Evolutionary conservation across 2,329 filamentous ascomycete species (phyloP).

Genomic region (Colletotrichum spaethianum): DNA sequence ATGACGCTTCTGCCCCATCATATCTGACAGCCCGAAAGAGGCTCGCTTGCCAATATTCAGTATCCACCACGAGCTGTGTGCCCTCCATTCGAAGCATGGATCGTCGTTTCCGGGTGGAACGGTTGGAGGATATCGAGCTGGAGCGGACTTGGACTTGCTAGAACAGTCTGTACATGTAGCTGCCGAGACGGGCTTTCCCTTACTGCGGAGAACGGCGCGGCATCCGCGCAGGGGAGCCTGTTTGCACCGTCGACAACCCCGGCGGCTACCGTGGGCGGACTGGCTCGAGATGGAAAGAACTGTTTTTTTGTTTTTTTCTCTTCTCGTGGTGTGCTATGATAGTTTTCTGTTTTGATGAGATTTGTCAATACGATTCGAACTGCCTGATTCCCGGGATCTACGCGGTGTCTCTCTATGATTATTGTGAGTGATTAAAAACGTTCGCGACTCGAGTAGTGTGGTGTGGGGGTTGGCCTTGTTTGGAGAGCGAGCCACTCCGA

Average conservation of each 20-base stretch:
- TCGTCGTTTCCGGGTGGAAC: constrained; percentile 24
- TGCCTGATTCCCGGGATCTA: constrained; percentile 31
- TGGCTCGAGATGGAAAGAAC: not conserved
- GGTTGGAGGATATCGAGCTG: constrained; percentile 8
- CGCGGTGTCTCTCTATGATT: not conserved
- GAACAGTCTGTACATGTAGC: not conserved
- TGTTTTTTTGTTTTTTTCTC: not conserved
- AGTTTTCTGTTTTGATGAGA: constrained; percentile 20
- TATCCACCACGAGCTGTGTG: constrained; percentile 26
- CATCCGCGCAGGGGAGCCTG: not conserved
- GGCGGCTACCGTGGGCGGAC: too few relatives aligned
- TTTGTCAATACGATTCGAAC: constrained; percentile 18
- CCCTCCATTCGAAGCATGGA: constrained; percentile 31
- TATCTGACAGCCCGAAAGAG: constrained; percentile 21
- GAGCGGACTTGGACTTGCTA: constrained; percentile 19
- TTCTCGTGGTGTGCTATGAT: constrained; percentile 23
- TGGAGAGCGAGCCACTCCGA: not conserved
- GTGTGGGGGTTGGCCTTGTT: not conserved
- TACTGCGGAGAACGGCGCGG: constrained; percentile 8
- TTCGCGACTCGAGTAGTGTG: not conserved
- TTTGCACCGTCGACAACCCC: not conserved
- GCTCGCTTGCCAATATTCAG: constrained; percentile 27
- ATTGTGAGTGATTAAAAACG: not conserved
- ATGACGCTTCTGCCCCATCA: constrained; percentile 18
- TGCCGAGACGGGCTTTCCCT: not conserved